Base-by-base conservation (phyloP, 306 rosid species). In the Morella rubra region DNA sequence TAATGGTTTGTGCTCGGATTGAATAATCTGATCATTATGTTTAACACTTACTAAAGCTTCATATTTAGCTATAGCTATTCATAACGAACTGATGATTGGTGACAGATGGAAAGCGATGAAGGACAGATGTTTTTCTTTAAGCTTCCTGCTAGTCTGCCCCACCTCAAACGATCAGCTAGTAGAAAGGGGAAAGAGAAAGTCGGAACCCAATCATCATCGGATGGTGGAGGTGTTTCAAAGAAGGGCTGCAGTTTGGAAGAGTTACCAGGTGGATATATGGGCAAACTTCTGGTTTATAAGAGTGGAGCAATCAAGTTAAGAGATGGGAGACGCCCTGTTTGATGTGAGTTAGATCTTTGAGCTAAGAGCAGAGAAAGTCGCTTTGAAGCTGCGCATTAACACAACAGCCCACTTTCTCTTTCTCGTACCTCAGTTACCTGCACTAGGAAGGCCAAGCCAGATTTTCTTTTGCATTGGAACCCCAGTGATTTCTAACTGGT, bases 221-320 rank as follows among this genome's bases (percentile, higher is more conserved):
- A 69, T 51, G 70, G 72, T n/a, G 9, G 83, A 53, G 81, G 71
- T 18, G 71, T 56, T 53, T 19, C 80, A 46, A 69, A 68, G 32
- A 82, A 75, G 47, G 64, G 78, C 20, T 7, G 72, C 52, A 54
- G 71, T 73, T 49, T 85, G 80, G 84, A 84, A 76, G 85, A 87
- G 32, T 75, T 92, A 73, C 51, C 96, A 0, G 77, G 66, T 8
- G 98, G 98, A 54, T 75, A 12, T 74, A 81, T 90, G 90, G 98
- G 98, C 62, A 95, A 95, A 84, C 85, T 95, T 88, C 85, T 83
- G 85, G 86, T 95, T 56, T 89, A 87, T 86, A 92, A 92, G 80
- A 92, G 96, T 82, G 98, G 98, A 80, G 93, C 93, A 52, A 8
- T 92, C 84, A 90, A 90, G 81, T 37, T 92, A 79, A 95, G n/a